Conservation (phyloP, 2,329 filamentous ascomycete genomes). For the Epichloe glyceriae region DNA sequence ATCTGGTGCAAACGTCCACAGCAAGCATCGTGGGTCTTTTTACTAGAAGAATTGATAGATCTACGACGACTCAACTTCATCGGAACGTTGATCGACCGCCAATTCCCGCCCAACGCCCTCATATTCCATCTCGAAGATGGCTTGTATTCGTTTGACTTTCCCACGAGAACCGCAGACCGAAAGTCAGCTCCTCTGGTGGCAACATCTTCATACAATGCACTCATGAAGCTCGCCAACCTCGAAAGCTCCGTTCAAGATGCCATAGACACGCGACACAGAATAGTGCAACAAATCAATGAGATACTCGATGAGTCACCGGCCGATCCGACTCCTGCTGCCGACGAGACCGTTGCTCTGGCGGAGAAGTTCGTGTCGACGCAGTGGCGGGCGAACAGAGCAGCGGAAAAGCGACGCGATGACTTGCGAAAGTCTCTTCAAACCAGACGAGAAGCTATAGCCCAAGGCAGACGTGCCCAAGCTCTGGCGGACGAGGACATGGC, state of each 20-base stretch:
- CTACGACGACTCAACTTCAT: constrained; percentile 67
- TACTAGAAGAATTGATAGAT: constrained; percentile 62
- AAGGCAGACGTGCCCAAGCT: constrained; percentile 47
- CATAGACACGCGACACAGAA: constrained; percentile 57
- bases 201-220: constrained; percentile 72
- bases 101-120: constrained; percentile 69
- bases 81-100: constrained; percentile 55
- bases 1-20: constrained; percentile 56
- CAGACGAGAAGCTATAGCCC: constrained; percentile 53
- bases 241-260: constrained; percentile 89
- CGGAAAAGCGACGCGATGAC: constrained; percentile 51
- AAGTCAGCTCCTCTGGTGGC: constrained; percentile 38
- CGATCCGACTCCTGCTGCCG: constrained; percentile 32
- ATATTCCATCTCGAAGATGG: constrained; percentile 79
- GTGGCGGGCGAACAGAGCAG: constrained; percentile 49
- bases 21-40: constrained; percentile 39
- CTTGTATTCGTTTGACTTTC: constrained; percentile 68
- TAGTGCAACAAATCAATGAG: constrained; percentile 67
- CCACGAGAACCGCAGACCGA: constrained; percentile 34
- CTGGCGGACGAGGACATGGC: constrained; percentile 47
- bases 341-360: constrained; percentile 35
- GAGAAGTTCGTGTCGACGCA: constrained; percentile 48
- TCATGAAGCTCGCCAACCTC: constrained; percentile 79
- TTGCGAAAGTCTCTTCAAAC: constrained; percentile 52
- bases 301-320: constrained; percentile 31